Evolutionary conservation across 345 rosid genomes (phyloP).

Genomic region (Camelina hispida): DNA sequence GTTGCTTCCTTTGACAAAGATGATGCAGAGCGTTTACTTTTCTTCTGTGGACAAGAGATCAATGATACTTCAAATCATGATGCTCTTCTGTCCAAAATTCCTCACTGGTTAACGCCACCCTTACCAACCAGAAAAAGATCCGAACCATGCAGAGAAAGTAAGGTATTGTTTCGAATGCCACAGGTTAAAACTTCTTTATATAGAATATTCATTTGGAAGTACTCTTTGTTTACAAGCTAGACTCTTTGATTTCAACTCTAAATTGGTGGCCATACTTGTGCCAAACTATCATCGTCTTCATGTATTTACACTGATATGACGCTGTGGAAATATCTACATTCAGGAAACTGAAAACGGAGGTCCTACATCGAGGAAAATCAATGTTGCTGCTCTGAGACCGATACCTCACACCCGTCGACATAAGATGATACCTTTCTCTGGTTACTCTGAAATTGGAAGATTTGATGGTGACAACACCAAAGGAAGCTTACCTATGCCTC

Average conservation of each 20-base stretch:
- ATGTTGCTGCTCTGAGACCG: constrained; percentile 86
- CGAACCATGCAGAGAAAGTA: constrained; percentile 58
- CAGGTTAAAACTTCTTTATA: constrained; percentile 22
- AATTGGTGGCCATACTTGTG: constrained; percentile 1
- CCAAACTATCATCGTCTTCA: not conserved
- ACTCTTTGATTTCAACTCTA: constrained; percentile 10
- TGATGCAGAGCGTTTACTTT: constrained; percentile 91
- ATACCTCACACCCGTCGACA: constrained; percentile 80
- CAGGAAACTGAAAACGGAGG: constrained; percentile 64
- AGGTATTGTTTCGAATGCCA: constrained; percentile 41
- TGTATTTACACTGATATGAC: constrained; percentile 8
- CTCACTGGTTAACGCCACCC: constrained; percentile 87
- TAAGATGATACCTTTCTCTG: constrained; percentile 82
- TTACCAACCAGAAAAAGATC: constrained; percentile 75
- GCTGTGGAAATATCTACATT: constrained; percentile 9
- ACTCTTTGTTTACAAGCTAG: constrained; percentile 15
- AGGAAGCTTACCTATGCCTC: constrained; percentile 63
- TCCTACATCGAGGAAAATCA: constrained; percentile 52
- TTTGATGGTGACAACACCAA: constrained; percentile 75
- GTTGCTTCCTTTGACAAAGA: constrained; percentile 98
- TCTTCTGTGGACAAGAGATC: constrained; percentile 64
- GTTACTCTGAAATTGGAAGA: constrained; percentile 72
- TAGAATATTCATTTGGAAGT: constrained; percentile 1
- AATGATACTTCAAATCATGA: constrained; percentile 46
- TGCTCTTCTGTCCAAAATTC: constrained; percentile 51